A percentile compares a stretch with the other conserved stretches of the same genome.
Evolutionary conservation across 1,284 basidiomycete genomes (phyloP).

Genomic region (Tranzscheliella williamsii): DNA sequence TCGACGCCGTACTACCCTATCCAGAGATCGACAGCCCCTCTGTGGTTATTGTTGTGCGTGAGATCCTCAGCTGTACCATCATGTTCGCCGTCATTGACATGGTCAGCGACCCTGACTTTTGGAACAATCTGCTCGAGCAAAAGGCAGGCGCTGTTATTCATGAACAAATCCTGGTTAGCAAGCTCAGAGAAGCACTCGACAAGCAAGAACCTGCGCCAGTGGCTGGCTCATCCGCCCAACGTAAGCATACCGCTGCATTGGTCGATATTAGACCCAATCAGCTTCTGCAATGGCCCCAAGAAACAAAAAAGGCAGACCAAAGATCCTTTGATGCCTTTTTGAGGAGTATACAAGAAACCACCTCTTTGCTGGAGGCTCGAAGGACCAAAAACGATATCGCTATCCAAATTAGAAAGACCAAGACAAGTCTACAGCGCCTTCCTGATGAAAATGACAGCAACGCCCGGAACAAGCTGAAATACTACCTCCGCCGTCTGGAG

Average conservation of each 20-base stretch:
- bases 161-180: slow-evolving; percentile 72
- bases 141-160: slow-evolving; percentile 84
- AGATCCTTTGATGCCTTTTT: slow-evolving; percentile 38
- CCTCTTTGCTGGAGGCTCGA: slow-evolving; percentile 41
- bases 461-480: slow-evolving; percentile 57
- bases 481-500: slow-evolving; percentile 83
- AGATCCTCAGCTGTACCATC: slow-evolving; percentile 80
- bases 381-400: slow-evolving; percentile 42
- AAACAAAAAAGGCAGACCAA: slow-evolving; percentile 24
- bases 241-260: slow-evolving; percentile 3
- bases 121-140: slow-evolving; percentile 89
- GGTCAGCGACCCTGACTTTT: slow-evolving; percentile 91
- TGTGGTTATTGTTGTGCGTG: slow-evolving; percentile 74
- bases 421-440: slow-evolving; percentile 25
- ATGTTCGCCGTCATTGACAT: slow-evolving; percentile 86
- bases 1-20: slow-evolving; percentile 75
- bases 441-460: slow-evolving; percentile 11
- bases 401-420: slow-evolving; percentile 44
- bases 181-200: slow-evolving; percentile 65
- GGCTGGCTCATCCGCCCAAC: not conserved
- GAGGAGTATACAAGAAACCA: slow-evolving; percentile 16
- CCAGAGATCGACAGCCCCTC: slow-evolving; percentile 74
- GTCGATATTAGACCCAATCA: slow-evolving; percentile 15
- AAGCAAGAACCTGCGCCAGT: slow-evolving; percentile 41
- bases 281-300: slow-evolving; percentile 17